Percentiles rank a stretch among this genome's conserved stretches.
These are phyloP conservation scores for Fraxinus pennsylvanica DNA, from an alignment of 257 asterid genomes.

Conservation along the genomic window DNA sequence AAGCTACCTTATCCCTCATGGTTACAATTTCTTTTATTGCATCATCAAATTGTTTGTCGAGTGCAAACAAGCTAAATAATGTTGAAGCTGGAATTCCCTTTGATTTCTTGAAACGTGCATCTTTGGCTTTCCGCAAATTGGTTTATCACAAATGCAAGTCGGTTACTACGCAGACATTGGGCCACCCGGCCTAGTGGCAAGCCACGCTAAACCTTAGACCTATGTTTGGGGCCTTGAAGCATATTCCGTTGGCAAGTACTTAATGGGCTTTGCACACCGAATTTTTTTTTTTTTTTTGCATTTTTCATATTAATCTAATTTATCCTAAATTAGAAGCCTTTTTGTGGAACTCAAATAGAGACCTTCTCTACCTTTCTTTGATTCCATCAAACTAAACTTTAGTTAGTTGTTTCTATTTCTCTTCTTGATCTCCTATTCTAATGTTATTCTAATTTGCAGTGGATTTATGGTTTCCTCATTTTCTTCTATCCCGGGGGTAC, in stretches of 20 bases:
- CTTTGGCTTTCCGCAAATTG: background rate
- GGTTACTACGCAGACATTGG: background rate
- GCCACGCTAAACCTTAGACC: background rate
- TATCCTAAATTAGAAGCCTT: background rate
- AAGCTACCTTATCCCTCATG: background rate
- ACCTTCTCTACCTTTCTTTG: background rate
- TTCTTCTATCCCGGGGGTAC: slow-evolving; percentile 97
- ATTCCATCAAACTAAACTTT: background rate
- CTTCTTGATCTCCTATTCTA: background rate
- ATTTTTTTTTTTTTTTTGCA: background rate
- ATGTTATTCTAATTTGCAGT: slow-evolving; percentile 47
- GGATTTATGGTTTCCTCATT: slow-evolving; percentile 80
- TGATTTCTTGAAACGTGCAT: background rate
- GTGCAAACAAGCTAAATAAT: background rate
- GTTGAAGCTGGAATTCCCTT: background rate
- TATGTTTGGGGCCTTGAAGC: background rate
- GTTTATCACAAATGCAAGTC: background rate
- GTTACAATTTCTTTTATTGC: background rate
- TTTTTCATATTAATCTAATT: background rate
- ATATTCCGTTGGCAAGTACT: background rate
- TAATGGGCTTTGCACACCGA: background rate
- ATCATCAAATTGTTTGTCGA: background rate
- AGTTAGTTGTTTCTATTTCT: background rate
- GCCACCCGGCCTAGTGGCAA: too few species aligned
- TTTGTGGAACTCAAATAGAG: background rate